Evolutionary conservation across 2,329 filamentous ascomycete species (phyloP).

Genomic region (Aspergillus glaucus): DNA sequence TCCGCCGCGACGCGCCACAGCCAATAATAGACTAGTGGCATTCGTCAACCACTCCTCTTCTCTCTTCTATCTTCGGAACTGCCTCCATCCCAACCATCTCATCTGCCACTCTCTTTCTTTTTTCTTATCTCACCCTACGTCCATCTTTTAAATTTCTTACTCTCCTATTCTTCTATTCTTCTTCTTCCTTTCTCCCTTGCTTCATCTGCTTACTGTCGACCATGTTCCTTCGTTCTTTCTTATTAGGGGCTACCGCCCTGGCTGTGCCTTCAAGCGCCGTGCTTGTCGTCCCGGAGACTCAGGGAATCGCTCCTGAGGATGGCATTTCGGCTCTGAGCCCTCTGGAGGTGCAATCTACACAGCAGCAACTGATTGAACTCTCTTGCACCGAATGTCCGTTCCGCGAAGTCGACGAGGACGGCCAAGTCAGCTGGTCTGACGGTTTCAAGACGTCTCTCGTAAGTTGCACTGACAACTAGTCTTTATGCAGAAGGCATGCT

Average conservation of each 20-base stretch:
- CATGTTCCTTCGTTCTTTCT: conserved; percentile 32
- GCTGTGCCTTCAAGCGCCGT: conserved; percentile 32
- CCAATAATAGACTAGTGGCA: neutral
- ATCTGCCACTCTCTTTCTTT: neutral
- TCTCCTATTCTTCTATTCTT: neutral
- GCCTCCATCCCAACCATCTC: neutral
- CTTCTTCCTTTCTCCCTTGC: neutral
- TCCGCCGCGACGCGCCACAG: neutral
- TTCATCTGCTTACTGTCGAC: conserved; percentile 3
- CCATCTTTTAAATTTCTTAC: neutral
- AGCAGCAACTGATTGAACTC: conserved; percentile 25
- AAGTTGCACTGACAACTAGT: conserved; percentile 8
- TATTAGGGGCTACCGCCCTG: conserved; percentile 27
- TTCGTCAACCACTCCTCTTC: neutral
- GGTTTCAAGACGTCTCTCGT: conserved; percentile 32
- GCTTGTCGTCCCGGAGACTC: conserved; percentile 32
- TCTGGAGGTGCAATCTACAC: conserved; percentile 18
- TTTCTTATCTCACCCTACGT: conserved; percentile 1
- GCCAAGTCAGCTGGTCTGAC: conserved; percentile 28
- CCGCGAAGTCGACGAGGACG: conserved; percentile 23
- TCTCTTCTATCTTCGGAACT: neutral
- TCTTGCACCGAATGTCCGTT: conserved; percentile 36
- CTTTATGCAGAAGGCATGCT: neutral
- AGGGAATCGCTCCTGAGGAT: conserved; percentile 16
- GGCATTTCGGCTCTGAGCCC: conserved; percentile 20